phyloP scores from a whole-genome alignment of 2,329 filamentous ascomycete species.

The Ophiostoma piceae region DNA sequence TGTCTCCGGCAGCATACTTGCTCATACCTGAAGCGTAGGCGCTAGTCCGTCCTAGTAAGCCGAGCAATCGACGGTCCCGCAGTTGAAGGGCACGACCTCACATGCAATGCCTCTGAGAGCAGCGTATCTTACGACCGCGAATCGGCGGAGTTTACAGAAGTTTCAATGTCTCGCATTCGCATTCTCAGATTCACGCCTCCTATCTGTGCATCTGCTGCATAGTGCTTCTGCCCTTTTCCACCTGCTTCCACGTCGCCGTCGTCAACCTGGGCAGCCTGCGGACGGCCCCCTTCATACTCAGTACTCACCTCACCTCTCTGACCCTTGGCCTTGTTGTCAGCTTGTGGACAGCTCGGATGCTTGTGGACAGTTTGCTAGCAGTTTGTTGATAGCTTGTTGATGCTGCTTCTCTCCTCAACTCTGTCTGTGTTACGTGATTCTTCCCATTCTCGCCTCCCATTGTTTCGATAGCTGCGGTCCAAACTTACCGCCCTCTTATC shows the following conservation, averaged over 20 bases:
- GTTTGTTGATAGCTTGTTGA: not conserved
- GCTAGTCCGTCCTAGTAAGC: not conserved
- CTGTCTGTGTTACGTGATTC: not conserved
- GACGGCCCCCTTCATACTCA: not conserved
- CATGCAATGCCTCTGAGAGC: not conserved
- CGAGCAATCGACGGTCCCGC: not conserved
- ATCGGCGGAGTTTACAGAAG: conserved; percentile 1
- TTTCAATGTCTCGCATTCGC: conserved; percentile 4
- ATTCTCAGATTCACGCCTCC: not conserved
- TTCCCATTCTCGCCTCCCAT: conserved; percentile 5
- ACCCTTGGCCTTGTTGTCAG: not conserved
- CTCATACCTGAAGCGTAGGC: no score
- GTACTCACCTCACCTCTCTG: not conserved
- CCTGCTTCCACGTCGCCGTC: not conserved
- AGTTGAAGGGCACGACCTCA: not conserved
- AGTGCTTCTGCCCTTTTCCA: not conserved
- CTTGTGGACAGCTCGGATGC: not conserved
- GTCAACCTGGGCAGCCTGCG: not conserved
- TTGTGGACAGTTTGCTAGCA: not conserved
- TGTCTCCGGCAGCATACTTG: not conserved
- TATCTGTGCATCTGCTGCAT: conserved; percentile 10
- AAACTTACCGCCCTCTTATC: not conserved
- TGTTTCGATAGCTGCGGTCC: not conserved
- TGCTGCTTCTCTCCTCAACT: not conserved
- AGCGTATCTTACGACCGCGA: not conserved